Conservation (phyloP, 2,329 filamentous ascomycete genomes). For the Alternaria incomplexa region DNA sequence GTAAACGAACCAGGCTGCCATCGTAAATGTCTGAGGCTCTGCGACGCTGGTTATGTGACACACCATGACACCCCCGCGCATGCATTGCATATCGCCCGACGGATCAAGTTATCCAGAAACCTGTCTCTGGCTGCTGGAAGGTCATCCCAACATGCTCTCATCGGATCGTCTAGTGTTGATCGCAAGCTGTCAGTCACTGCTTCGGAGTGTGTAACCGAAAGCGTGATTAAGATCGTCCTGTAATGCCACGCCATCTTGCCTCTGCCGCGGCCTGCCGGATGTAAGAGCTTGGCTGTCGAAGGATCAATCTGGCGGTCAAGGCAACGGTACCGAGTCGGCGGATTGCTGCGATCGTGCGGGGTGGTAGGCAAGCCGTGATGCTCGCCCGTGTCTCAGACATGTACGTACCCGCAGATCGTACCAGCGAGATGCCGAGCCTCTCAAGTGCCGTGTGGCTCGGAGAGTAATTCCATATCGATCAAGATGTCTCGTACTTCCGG, state of each 20-base stretch:
- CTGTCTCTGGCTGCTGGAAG: not conserved
- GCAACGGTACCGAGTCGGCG: not conserved
- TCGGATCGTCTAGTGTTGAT: not conserved
- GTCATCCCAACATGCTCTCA: not conserved
- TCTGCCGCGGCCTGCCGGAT: not conserved
- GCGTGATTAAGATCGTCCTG: not conserved
- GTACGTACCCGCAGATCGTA: slow-evolving; percentile 1
- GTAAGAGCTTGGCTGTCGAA: not conserved
- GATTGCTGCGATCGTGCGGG: not conserved
- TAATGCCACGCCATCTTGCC: not conserved
- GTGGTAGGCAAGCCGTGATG: not conserved
- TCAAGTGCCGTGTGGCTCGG: not conserved
- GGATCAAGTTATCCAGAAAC: not conserved
- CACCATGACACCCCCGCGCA: not conserved
- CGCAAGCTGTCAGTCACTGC: not conserved
- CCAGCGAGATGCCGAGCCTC: not conserved
- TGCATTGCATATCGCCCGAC: not conserved
- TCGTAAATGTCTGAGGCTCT: not conserved
- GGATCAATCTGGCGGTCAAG: slow-evolving; percentile 5
- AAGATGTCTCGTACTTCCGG: not conserved
- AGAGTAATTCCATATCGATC: not conserved
- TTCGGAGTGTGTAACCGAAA: not conserved
- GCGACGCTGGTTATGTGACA: not conserved
- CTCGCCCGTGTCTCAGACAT: not conserved
- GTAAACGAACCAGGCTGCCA: not conserved